A percentile compares a stretch with the other conserved stretches of the same genome.
Evolutionary conservation across 495 filamentous ascomycete genomes (phyloP).

Genomic region (Neohortaea acidophila): DNA sequence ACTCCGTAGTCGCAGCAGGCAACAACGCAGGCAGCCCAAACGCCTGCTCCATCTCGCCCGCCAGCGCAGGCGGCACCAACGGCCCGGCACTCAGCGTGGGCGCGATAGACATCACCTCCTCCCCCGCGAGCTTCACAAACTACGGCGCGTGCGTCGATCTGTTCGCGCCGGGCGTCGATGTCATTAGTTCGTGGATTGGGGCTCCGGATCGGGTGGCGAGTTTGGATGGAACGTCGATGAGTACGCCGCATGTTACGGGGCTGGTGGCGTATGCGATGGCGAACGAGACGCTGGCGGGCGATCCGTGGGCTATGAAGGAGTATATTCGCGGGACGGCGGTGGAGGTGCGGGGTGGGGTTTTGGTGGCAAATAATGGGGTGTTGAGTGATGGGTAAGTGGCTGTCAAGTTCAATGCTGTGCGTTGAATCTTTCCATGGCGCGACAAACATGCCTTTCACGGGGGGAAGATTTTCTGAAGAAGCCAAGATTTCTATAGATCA

Average conservation of each 20-base stretch:
- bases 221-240: conserved; percentile 29
- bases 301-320: conserved; percentile 30
- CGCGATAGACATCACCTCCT: conserved; percentile 23
- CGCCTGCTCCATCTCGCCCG: conserved; percentile 23
- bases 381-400: neutral
- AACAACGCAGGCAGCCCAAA: conserved; percentile 22
- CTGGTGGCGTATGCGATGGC: conserved; percentile 36
- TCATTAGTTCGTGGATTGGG: conserved; percentile 26
- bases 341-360: conserved; percentile 10
- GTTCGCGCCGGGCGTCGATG: conserved; percentile 30
- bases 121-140: conserved; percentile 27
- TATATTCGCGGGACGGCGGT: conserved; percentile 22
- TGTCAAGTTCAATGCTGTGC: no score
- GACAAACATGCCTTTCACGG: no score
- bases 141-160: conserved; percentile 31
- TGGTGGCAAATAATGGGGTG: conserved; percentile 26
- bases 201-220: conserved; percentile 21
- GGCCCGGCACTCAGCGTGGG: conserved; percentile 28
- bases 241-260: conserved; percentile 35
- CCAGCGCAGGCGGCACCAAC: conserved; percentile 23
- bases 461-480: no score
- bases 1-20: conserved; percentile 29
- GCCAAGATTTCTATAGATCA: no score
- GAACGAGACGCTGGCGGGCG: conserved; percentile 21
- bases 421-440: no score